Evolutionary conservation across 257 asterid genomes (phyloP).

Genomic region (Solanum phureja): DNA sequence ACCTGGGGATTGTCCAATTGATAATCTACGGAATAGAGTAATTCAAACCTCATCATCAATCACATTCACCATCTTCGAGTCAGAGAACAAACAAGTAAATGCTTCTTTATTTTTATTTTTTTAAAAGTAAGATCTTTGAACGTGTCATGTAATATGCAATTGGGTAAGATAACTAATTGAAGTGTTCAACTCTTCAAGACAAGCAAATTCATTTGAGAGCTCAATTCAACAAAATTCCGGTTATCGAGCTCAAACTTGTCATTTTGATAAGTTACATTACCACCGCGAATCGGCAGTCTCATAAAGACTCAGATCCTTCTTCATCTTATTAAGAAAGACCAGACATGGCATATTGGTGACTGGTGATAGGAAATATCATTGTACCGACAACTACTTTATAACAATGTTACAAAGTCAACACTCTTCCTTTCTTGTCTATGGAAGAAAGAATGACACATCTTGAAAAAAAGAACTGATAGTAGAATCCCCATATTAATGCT

Average conservation of each 20-base stretch:
- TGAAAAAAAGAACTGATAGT: too few species aligned
- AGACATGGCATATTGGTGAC: too few species aligned
- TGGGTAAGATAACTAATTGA: not conserved
- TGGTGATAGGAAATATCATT: not conserved
- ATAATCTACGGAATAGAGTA: not conserved
- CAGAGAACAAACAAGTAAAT: not conserved
- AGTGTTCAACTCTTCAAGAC: not conserved
- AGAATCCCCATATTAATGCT: not conserved
- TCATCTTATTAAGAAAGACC: not conserved
- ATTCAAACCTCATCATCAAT: not conserved
- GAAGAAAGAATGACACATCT: not conserved
- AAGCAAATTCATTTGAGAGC: not conserved
- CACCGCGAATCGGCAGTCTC: not conserved
- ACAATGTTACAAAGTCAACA: not conserved
- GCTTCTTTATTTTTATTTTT: not conserved
- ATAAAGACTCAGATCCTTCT: not conserved
- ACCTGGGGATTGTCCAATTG: not conserved
- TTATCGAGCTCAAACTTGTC: not conserved
- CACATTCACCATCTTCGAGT: not conserved
- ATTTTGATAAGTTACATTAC: not conserved
- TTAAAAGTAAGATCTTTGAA: not conserved
- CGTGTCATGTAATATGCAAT: not conserved
- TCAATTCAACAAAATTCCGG: not conserved
- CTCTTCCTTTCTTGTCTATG: not conserved
- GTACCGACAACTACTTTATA: not conserved